Evolutionary conservation across 331 rosid genomes (phyloP).

Genomic region (Stylosanthes scabra): DNA sequence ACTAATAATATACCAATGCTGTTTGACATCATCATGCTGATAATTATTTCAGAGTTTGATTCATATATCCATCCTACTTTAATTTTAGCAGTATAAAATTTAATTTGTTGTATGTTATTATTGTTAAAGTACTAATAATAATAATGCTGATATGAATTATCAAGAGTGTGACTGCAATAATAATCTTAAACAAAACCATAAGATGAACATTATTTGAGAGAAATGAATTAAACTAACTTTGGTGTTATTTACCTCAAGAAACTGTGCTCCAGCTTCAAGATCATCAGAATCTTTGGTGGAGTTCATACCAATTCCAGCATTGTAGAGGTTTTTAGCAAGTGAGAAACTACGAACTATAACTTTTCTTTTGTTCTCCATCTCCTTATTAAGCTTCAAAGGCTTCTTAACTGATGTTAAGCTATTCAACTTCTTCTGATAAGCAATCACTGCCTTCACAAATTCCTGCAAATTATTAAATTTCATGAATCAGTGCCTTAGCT

Average conservation of each 20-base stretch:
- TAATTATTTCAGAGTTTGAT: too few species aligned
- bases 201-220: not conserved
- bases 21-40: too few species aligned
- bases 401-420: conserved; percentile 43
- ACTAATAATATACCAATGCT: too few species aligned
- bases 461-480: conserved; percentile 50
- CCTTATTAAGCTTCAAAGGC: conserved; percentile 60
- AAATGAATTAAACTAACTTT: too few species aligned
- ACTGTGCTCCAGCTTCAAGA: conserved; percentile 81
- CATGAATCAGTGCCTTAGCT: not conserved
- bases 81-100: too few species aligned
- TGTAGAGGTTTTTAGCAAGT: conserved; percentile 69
- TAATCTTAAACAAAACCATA: too few species aligned
- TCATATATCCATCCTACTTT: too few species aligned
- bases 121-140: too few species aligned
- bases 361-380: conserved; percentile 73
- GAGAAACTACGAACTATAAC: conserved; percentile 77
- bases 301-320: conserved; percentile 40
- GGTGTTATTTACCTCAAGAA: conserved; percentile 77
- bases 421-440: conserved; percentile 76
- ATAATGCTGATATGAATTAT: too few species aligned
- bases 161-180: too few species aligned
- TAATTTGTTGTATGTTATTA: too few species aligned
- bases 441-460: conserved; percentile 87
- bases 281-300: conserved; percentile 71